phyloP scores from a whole-genome alignment of 2,329 filamentous ascomycete species.

The Nannizziopsis barbatae region DNA sequence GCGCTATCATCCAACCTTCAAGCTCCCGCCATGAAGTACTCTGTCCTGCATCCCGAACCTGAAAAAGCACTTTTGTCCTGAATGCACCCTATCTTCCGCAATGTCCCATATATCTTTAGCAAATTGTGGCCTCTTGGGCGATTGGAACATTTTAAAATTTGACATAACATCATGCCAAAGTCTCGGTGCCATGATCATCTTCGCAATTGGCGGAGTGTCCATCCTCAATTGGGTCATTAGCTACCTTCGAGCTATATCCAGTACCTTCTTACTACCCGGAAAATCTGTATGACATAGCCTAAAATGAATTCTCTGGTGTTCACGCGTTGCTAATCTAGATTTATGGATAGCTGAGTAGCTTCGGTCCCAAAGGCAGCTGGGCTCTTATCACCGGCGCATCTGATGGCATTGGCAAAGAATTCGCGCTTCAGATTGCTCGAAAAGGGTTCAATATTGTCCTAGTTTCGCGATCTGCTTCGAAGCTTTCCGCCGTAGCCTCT shows the following conservation, averaged over 20 bases:
- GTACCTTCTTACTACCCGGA: conserved; percentile 54
- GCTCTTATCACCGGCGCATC: conserved; percentile 90
- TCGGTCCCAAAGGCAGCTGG: conserved; percentile 86
- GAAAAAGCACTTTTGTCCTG: not conserved
- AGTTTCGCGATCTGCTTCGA: conserved; percentile 87
- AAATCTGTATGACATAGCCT: conserved; percentile 33
- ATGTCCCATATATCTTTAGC: conserved; percentile 9
- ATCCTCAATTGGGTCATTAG: conserved; percentile 47
- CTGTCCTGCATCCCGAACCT: not conserved
- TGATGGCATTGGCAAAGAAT: conserved; percentile 95
- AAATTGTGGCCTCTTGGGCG: conserved; percentile 14
- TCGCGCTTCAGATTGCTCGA: conserved; percentile 73
- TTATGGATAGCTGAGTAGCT: conserved; percentile 60
- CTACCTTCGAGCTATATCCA: conserved; percentile 52
- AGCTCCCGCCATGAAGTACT: not conserved
- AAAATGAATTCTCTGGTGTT: too few species aligned
- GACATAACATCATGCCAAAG: conserved; percentile 29
- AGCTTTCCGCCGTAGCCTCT: conserved; percentile 64
- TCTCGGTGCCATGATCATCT: conserved; percentile 27
- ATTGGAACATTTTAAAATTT: conserved; percentile 26
- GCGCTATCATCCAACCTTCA: too few species aligned
- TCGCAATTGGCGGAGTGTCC: conserved; percentile 47
- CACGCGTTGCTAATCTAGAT: conserved; percentile 2
- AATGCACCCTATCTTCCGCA: not conserved
- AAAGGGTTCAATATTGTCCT: conserved; percentile 94